Evolutionary conservation across 441 rosid genomes (phyloP), one percentile per base, ranked within the genome.

Genomic region (Pelargonium fulgidum): DNA sequence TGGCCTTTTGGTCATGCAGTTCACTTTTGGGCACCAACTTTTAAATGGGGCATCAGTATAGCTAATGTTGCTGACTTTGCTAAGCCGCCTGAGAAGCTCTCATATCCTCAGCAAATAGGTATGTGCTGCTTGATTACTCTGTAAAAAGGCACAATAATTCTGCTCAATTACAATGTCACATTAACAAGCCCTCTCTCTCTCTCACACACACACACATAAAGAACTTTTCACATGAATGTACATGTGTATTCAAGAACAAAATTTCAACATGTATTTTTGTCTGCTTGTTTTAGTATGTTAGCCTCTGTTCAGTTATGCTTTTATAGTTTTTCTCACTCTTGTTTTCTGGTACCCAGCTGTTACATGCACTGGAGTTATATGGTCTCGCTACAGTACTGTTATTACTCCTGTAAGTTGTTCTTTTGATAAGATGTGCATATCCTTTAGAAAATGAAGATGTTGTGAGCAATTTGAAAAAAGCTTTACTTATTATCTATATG

Each of bases 21-120:
- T 79, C 97, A 91, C 78, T 93, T 93, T 71, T 93, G 97, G 96
- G 98, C 94, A 1, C 98, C 98, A 0, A 89, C 98, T 4, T 93
- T 93, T 68, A 93, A 93, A 74, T 91, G 98, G 97, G 97, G 97
- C 47, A 93, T 93, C 78, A 91, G 90, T 81, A 85, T 91, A 26
- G 97, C 97, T 36, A 93, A 89, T 73, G 24, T 93, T 65, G 98
- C 93, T 0, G 98, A 93, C 79, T 91, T 88, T 68, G 17, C 90
- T 33, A 91, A 91, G 74, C 97, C 93, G 4, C 90, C 95, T 0
- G 96, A 93, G 70, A 89, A 89, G 2, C 85, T 93, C 70, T 93
- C 97, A 3, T 91, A 91, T 72, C 96, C 96, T 73, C 98, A 93
- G 81, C 98, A 91, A 76, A 71, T 87, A 41, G 98, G 97, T 89